A percentile compares a stretch with the other conserved stretches of the same genome.
phyloP scores from a whole-genome alignment of 2,329 filamentous ascomycete species.

The Ramularia endophylla region DNA sequence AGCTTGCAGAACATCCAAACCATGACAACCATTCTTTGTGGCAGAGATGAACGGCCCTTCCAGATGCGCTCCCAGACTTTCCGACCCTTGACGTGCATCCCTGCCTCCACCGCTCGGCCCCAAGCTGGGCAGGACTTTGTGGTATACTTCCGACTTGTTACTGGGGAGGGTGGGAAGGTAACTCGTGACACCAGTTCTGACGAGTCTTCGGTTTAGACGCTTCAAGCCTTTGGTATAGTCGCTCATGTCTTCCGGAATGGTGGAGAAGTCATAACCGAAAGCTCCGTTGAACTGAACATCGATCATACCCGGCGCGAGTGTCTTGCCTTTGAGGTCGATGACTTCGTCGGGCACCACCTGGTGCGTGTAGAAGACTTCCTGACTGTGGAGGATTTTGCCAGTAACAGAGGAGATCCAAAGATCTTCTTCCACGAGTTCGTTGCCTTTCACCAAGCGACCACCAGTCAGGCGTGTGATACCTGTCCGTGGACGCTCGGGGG shows the following conservation, averaged over 20 bases:
- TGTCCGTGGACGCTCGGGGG: constrained; percentile 33
- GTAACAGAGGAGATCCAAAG: constrained; percentile 81
- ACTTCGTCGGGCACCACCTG: constrained; percentile 64
- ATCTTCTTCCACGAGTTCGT: constrained; percentile 65
- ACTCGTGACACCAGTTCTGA: constrained; percentile 77
- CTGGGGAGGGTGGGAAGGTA: constrained; percentile 84
- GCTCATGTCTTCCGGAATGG: constrained; percentile 53
- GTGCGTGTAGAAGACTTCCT: constrained; percentile 61
- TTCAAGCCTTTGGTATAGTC: constrained; percentile 68
- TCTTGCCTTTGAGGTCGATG: constrained; percentile 75
- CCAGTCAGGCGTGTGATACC: constrained; percentile 61
- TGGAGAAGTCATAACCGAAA: constrained; percentile 88
- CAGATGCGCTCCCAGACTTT: constrained; percentile 83
- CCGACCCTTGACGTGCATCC: constrained; percentile 63
- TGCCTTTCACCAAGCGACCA: constrained; percentile 67
- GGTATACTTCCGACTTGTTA: constrained; percentile 74
- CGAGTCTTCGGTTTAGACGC: constrained; percentile 64
- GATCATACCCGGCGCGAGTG: constrained; percentile 79
- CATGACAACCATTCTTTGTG: constrained; percentile 82
- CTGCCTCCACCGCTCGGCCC: constrained; percentile 62
- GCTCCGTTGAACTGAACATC: constrained; percentile 90
- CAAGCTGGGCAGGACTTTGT: constrained; percentile 70
- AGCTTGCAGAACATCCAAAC: constrained; percentile 61
- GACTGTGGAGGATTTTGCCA: constrained; percentile 72
- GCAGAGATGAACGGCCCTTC: constrained; percentile 85